Base-by-base conservation (phyloP, 2,329 filamentous ascomycete species). In the Calonectria naviculata region DNA sequence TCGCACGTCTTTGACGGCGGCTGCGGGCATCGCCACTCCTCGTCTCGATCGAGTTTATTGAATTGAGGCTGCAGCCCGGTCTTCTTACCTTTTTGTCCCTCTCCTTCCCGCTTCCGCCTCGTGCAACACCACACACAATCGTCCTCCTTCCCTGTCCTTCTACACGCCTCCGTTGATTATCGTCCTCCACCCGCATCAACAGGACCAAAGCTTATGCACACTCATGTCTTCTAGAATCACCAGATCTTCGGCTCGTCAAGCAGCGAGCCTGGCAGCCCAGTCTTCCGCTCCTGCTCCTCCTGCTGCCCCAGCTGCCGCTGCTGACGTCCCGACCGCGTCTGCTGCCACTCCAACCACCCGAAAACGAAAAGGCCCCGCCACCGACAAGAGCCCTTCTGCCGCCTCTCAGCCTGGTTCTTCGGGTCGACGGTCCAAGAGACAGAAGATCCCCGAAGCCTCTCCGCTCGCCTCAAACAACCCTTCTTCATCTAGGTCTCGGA, bases 191-290 rank as follows among this genome's bases (percentile, higher is more conserved):
- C 68, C 72, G 71, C 69, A 70, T 75, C 74, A 65, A 72, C 73
- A 74, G 72, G 76, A 78, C 70, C 75, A 81, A 67, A 77, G 76
- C 80, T 76, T 76, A 77, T 75, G 81, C 83, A 58, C 83, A 93
- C 94, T 96, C 92, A 98, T 98, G 95, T 94, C 94, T 91, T 88
- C 92, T 90, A 98, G 95, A 94, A 92, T 97, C 81, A 98, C 96
- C 89, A 95, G 96, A 88, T 97, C 95, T 81, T 93, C 95, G 85
- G 93, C 95, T 87, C 95, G 95, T 89, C 92, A 94, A 90, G 94
- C 94, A 87, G 93, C 94, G 82, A 90, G 84, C 81, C 87, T 87
- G 81, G 85, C 86, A 85, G 86, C 85, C 78, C 85, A 86, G 80
- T 82, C 86, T 56, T 83, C 81, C 73, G 80, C 83, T 79, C 80